phyloP scores from a whole-genome alignment of 306 rosid species.

The Fragaria vesca region DNA sequence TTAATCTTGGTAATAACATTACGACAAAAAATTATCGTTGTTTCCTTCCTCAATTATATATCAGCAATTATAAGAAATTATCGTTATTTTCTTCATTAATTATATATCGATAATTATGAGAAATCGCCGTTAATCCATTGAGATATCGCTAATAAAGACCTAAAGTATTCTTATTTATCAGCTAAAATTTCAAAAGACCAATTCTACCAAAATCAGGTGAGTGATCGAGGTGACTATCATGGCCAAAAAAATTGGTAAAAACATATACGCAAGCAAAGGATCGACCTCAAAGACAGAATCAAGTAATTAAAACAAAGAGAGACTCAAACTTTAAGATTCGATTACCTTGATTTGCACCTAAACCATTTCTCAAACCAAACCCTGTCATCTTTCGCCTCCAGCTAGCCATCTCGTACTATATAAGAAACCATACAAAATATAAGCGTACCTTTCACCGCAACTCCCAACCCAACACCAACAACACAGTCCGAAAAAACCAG shows the following conservation, averaged over 20 bases:
- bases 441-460: not conserved
- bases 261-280: not conserved
- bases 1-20: no score
- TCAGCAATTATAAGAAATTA: no score
- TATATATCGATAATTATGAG: no score
- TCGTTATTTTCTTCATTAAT: no score
- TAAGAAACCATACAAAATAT: not conserved
- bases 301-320: not conserved
- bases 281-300: conserved; percentile 2
- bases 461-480: not conserved
- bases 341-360: not conserved
- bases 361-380: conserved; percentile 1
- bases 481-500: not conserved
- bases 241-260: not conserved
- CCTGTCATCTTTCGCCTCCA: conserved; percentile 3
- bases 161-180: no score
- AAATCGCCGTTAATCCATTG: no score
- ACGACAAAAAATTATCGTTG: no score
- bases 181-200: no score
- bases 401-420: not conserved
- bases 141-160: no score
- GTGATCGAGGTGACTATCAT: not conserved
- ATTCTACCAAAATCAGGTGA: no score
- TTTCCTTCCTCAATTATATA: no score
- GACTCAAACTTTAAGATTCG: not conserved